Conservation (phyloP, 495 filamentous ascomycete genomes). For the Penicillium lagena region DNA sequence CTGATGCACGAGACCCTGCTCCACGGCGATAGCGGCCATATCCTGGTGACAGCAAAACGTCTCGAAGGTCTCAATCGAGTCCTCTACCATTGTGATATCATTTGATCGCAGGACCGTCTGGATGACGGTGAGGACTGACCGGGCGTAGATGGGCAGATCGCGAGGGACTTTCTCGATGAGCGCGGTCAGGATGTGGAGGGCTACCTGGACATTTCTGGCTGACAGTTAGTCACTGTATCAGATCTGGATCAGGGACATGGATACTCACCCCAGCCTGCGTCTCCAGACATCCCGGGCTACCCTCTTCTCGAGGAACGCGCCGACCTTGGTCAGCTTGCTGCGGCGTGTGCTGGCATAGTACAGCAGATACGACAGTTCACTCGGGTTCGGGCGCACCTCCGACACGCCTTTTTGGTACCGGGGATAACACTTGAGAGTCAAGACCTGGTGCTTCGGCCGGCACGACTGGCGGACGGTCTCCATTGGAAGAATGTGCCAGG, state of each 20-base stretch:
- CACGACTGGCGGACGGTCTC: constrained; percentile 55
- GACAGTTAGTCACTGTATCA: neutral
- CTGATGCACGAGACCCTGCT: constrained; percentile 74
- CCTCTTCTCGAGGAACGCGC: constrained; percentile 83
- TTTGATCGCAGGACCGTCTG: constrained; percentile 68
- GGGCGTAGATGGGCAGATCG: constrained; percentile 80
- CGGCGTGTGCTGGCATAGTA: constrained; percentile 91
- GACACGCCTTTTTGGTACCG: constrained; percentile 79
- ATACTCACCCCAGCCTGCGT: constrained; percentile 67
- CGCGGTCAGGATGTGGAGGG: constrained; percentile 78
- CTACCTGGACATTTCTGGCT: constrained; percentile 82
- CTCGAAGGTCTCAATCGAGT: constrained; percentile 75
- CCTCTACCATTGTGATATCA: constrained; percentile 84
- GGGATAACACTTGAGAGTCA: constrained; percentile 91
- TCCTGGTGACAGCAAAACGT: constrained; percentile 79
- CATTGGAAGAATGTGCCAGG: constrained; percentile 30
- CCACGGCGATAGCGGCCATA: constrained; percentile 65
- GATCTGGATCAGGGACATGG: neutral
- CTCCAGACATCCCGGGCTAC: constrained; percentile 82
- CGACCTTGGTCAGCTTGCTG: constrained; percentile 91
- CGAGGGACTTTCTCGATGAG: constrained; percentile 88
- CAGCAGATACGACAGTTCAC: constrained; percentile 88
- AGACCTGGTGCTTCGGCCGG: constrained; percentile 87
- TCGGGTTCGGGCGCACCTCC: constrained; percentile 88
- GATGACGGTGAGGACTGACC: constrained; percentile 72